phyloP scores from a whole-genome alignment of 495 filamentous ascomycete species.

The Thermothielavioides terrestris region DNA sequence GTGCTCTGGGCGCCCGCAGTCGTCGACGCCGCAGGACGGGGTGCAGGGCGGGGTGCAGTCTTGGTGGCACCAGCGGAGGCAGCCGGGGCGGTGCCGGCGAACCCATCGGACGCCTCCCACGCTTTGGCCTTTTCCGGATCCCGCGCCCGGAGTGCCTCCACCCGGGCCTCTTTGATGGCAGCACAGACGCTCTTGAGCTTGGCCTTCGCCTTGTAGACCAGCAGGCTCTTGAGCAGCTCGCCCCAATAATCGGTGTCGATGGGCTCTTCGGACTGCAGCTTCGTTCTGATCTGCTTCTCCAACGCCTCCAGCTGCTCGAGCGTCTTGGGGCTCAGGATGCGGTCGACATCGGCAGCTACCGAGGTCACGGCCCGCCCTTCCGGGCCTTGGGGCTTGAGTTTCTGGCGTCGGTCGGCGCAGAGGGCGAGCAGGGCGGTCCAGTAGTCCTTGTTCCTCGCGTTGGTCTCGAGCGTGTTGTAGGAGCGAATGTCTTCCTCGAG shows the following conservation, averaged over 20 bases:
- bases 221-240: constrained; percentile 72
- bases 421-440: constrained; percentile 90
- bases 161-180: constrained; percentile 63
- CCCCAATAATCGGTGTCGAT: constrained; percentile 99
- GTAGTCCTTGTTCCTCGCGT: constrained; percentile 68
- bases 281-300: constrained; percentile 74
- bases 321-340: constrained; percentile 75
- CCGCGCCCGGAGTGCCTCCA: constrained; percentile 56
- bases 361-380: constrained; percentile 70
- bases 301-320: constrained; percentile 75
- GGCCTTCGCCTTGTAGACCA: constrained; percentile 86
- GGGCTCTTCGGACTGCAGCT: constrained; percentile 78
- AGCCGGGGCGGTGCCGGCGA: constrained; percentile 12
- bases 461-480: constrained; percentile 73
- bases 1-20: constrained; percentile 10
- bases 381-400: constrained; percentile 47
- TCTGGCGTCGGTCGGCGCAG: constrained; percentile 66
- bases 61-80: constrained; percentile 14
- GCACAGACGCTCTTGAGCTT: constrained; percentile 74
- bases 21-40: constrained; percentile 20
- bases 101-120: constrained; percentile 27
- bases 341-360: constrained; percentile 81
- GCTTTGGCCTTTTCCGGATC: constrained; percentile 62
- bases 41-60: constrained; percentile 16
- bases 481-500: constrained; percentile 80